Conservation (phyloP, 1,284 basidiomycete species). For the Moniliophthora roreri region DNA sequence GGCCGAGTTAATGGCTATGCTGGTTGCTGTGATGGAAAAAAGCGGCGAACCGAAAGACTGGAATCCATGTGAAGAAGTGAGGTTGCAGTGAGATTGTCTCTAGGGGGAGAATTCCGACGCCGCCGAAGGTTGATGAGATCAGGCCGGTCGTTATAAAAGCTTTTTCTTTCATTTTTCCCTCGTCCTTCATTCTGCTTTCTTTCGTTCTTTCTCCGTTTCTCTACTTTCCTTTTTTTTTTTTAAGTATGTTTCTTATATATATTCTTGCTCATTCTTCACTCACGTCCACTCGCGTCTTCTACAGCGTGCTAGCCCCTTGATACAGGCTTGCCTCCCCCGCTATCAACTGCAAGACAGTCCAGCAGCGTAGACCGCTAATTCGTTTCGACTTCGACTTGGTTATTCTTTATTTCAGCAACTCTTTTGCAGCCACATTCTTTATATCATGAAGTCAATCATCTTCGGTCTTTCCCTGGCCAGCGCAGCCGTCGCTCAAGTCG, state of each 20-base stretch:
- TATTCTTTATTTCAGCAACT: conserved; percentile 33
- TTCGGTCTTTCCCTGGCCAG: conserved; percentile 57
- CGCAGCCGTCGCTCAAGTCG: conserved; percentile 55
- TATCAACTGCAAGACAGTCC: conserved; percentile 60
- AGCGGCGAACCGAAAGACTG: conserved; percentile 16
- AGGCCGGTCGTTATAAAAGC: conserved; percentile 3
- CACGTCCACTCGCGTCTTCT: conserved; percentile 1
- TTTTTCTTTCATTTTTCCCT: conserved; percentile 28
- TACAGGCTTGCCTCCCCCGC: conserved; percentile 28
- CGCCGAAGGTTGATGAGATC: neutral
- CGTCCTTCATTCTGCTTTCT: conserved; percentile 36
- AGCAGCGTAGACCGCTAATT: conserved; percentile 72
- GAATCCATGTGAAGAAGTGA: conserved; percentile 23
- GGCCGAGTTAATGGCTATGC: conserved; percentile 9
- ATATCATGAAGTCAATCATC: conserved; percentile 63
- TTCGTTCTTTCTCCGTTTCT: conserved; percentile 33
- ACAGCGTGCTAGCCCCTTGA: conserved; percentile 43
- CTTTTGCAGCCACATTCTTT: conserved; percentile 36
- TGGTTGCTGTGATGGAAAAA: neutral
- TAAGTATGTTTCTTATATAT: neutral
- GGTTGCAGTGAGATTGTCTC: conserved; percentile 1
- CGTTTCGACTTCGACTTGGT: conserved; percentile 39
- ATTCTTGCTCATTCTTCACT: conserved; percentile 3
- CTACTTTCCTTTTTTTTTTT: conserved; percentile 39
- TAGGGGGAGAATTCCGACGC: neutral